Evolutionary conservation across 805 yeast genomes (phyloP), one percentile per base, ranked within the genome.

Genomic region (Metschnikowia gruessii): DNA sequence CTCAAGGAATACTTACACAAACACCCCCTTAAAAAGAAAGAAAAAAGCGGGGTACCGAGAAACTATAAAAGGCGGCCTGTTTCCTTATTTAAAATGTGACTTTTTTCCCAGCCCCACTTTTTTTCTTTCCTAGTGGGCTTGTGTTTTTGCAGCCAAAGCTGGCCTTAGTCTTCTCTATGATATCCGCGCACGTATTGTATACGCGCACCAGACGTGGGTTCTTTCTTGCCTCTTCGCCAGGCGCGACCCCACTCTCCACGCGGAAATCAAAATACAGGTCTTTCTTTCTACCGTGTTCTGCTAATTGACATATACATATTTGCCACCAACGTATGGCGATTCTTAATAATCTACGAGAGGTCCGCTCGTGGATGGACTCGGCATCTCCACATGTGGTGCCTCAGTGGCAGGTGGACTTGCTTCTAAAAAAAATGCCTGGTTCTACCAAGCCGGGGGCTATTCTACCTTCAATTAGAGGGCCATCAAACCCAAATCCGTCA

Each of bases 281-380:
- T 30, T 29, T 39, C 22, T 16, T 29, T 13, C 33, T 12, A 12
- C 15, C 8, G 26, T 12, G 37, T 36, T 21, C 29, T 12, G 11
- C 30, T 19, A 21, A 3, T 22, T 17, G 35, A 24, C n/a, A 21
- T 16, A 13, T 22, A 33, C n/a, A 22, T 9, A 3, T 33, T 31
- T 24, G 29, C 39, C 37, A 37, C 42, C 38, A 11, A n/a, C 26
- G 38, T 39, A 55, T 55, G 58, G 56, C 54, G 39, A 50, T 55
- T 37, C 48, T 48, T n/a, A 55, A 55, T 45, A 55, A 55, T 39
- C 50, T 48, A 30, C 30, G 45, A 18, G 59, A 55, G 15, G 48
- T 47, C 45, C 48, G 48, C 32, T 34, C 47, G 4, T 55, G 59
- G 59, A 29, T 54, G 40, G 51, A 46, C n/a, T 22, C 42, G 19